These are phyloP conservation scores for Pichia sp. DNA, from an alignment of 1,139 yeast species.

Conservation along the genomic window DNA sequence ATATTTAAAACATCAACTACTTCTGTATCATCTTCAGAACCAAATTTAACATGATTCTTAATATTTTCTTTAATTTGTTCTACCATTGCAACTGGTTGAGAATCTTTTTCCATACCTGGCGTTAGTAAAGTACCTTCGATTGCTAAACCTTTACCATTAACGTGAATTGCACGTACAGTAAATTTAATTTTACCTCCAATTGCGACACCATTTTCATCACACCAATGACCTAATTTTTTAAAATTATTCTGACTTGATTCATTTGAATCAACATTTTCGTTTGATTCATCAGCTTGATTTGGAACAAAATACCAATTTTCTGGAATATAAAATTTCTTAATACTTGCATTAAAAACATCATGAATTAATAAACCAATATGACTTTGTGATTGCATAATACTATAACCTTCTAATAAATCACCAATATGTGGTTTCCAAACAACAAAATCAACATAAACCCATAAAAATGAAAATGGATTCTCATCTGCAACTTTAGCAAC, in stretches of 20 bases:
- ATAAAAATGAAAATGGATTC: conserved; percentile 81
- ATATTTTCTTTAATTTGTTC: conserved; percentile 19
- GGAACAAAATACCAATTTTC: conserved; percentile 77
- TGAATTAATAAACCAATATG: conserved; percentile 88
- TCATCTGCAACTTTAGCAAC: conserved; percentile 65
- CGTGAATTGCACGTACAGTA: conserved; percentile 63
- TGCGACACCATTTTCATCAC: conserved; percentile 62
- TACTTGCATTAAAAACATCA: conserved; percentile 92
- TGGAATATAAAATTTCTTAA: conserved; percentile 80
- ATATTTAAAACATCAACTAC: conserved; percentile 20
- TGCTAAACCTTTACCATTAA: conserved; percentile 76
- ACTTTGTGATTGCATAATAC: conserved; percentile 90
- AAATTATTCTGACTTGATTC: conserved; percentile 3
- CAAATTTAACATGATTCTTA: conserved; percentile 25
- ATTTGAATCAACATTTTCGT: conserved; percentile 18
- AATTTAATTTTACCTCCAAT: conserved; percentile 79
- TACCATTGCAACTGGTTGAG: conserved; percentile 41
- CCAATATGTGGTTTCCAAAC: conserved; percentile 89
- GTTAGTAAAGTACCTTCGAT: conserved; percentile 75
- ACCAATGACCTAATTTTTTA: conserved; percentile 76
- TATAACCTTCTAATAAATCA: conserved; percentile 77
- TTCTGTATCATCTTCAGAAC: conserved; percentile 30
- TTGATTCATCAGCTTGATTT: conserved; percentile 57
- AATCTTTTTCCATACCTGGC: conserved; percentile 54
- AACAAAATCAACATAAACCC: conserved; percentile 80